Base-by-base conservation (phyloP, 2,329 filamentous ascomycete species). In the Cladorrhinum sp. region DNA sequence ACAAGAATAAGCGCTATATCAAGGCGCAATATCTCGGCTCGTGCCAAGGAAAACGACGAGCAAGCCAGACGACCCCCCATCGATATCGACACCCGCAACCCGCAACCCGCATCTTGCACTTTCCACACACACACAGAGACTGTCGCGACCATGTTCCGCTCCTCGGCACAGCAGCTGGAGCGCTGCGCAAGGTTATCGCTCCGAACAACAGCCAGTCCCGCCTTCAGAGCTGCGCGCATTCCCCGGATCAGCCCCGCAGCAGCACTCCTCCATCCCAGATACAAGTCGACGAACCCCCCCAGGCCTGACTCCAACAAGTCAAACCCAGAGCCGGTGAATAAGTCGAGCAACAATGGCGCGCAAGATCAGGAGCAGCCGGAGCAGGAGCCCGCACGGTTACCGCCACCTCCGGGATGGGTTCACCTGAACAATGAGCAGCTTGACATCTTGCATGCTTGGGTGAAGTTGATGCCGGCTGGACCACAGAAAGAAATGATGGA, bases 401-500 rank as follows among this genome's bases (percentile, higher is more conserved):
- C 60, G 45, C 72, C 79, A 13, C 78, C 78, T 1, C 73, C 77
- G 23, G 79, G 79, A 48, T 83, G 78, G 77, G 75, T 82, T 52
- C 74, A 73, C 56, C 68, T 83, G 48, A 75, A 68, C 49, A 74
- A 81, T 57, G 72, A 78, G 6, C 79, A 82, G 65, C 69, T 81
- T 23, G 64, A 84, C 69, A 76, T 81, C 52, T 72, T 93, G 52
- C 77, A 86, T 61, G 76, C 81, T 27, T 80, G 90, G 48, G 74
- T 89, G 61, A 83, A 84, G 65, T 78, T 81, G 62, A 79, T 91
- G 59, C 78, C 81, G 58, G 79, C 80, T n/a, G 7, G 50, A 9
- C 36, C 52, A 22, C 86, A 91, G 74, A 79, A 79, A 41, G 75
- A 84, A 55, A 76, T 81, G 22, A 73, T 92, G 61, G 80, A 85